Conservation (phyloP, 2,329 filamentous ascomycete species). For the Fusarium nanum region DNA sequence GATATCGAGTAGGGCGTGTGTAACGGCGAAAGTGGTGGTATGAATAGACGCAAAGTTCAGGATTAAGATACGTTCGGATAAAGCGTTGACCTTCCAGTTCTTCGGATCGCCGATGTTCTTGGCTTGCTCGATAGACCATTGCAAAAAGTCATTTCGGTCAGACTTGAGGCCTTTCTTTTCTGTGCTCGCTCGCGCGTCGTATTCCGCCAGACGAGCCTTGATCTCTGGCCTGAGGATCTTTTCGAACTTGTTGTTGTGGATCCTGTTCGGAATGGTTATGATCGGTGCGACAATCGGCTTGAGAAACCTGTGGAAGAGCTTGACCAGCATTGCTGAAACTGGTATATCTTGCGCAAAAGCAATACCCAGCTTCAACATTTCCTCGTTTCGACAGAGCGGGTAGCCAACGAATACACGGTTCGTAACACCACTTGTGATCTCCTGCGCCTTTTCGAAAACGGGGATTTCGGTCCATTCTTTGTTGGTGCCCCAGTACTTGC, state of each 20-base stretch:
- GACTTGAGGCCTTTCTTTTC: neutral
- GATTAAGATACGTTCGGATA: slow-evolving; percentile 7
- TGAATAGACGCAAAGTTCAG: slow-evolving; percentile 17
- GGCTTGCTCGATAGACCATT: slow-evolving; percentile 13
- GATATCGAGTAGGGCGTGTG: slow-evolving; percentile 10
- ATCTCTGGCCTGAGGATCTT: slow-evolving; percentile 8
- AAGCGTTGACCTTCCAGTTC: slow-evolving; percentile 4
- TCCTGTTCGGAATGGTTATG: neutral
- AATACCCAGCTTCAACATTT: neutral
- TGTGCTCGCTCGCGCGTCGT: neutral
- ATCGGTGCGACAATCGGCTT: slow-evolving; percentile 11
- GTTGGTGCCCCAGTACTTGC: neutral
- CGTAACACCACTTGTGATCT: neutral
- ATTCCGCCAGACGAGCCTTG: neutral
- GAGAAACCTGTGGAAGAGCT: neutral
- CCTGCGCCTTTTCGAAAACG: neutral
- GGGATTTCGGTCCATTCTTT: slow-evolving; percentile 1
- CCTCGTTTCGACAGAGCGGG: slow-evolving; percentile 1
- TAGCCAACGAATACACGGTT: slow-evolving; percentile 5
- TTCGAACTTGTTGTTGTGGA: slow-evolving; percentile 9
- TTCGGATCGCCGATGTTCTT: slow-evolving; percentile 8
- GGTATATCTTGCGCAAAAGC: slow-evolving; percentile 16
- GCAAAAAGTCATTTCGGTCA: neutral
- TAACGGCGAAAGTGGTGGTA: slow-evolving; percentile 11
- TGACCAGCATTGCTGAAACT: neutral